Evolutionary conservation across 1,284 basidiomycete genomes (phyloP).

Genomic region (Fomitopsis palustris): DNA sequence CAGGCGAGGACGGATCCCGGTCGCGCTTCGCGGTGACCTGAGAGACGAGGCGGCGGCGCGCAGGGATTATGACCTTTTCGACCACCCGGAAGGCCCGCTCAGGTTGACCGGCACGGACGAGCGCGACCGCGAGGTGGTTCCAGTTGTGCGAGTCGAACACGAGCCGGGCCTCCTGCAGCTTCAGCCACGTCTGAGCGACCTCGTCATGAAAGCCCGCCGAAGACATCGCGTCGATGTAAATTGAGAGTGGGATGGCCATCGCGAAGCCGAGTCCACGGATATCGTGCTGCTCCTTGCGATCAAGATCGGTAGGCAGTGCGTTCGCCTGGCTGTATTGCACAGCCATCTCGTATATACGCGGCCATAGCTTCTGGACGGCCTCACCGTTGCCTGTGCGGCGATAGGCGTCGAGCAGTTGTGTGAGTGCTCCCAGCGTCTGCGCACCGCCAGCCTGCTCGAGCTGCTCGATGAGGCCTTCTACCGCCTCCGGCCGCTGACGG

Average conservation of each 20-base stretch:
- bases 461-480: conserved; percentile 55
- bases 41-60: conserved; percentile 36
- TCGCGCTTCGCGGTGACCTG: conserved; percentile 29
- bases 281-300: conserved; percentile 11
- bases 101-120: conserved; percentile 77
- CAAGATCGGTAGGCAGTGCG: conserved; percentile 26
- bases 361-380: conserved; percentile 65
- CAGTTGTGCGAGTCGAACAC: conserved; percentile 90
- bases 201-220: conserved; percentile 58
- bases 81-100: conserved; percentile 83
- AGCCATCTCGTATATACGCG: conserved; percentile 59
- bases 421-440: conserved; percentile 60
- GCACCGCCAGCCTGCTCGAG: conserved; percentile 53
- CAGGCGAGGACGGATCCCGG: conserved; percentile 38
- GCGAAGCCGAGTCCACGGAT: conserved; percentile 45
- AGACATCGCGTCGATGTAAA: conserved; percentile 80
- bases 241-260: conserved; percentile 79
- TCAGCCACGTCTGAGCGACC: conserved; percentile 69
- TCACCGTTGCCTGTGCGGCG: conserved; percentile 58
- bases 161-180: conserved; percentile 67
- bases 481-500: conserved; percentile 46
- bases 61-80: conserved; percentile 75
- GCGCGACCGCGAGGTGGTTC: conserved; percentile 80
- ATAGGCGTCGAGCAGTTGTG: conserved; percentile 75
- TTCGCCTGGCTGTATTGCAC: conserved; percentile 36